Evolutionary conservation across 1,284 basidiomycete species (phyloP).

Genomic region (Ceratobasidium papillatum): DNA sequence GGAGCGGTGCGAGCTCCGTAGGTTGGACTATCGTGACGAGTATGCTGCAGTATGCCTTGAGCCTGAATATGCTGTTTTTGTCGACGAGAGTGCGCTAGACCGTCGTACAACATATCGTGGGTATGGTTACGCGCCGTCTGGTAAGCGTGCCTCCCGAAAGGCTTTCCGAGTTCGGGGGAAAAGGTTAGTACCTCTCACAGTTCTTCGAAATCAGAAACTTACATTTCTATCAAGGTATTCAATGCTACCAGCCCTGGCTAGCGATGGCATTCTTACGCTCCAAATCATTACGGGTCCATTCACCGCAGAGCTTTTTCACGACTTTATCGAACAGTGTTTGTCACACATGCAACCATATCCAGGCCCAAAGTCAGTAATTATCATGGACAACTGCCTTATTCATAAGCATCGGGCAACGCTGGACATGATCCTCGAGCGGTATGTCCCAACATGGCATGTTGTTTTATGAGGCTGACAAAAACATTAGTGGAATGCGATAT

Average conservation of each 20-base stretch:
- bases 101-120: constrained; percentile 31
- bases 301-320: constrained; percentile 45
- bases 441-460: constrained; percentile 29
- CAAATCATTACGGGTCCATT: constrained; percentile 50
- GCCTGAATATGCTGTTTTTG: constrained; percentile 8
- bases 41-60: neutral
- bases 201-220: neutral
- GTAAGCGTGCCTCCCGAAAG: constrained; percentile 22
- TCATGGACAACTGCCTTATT: constrained; percentile 54
- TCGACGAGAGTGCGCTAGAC: constrained; percentile 19
- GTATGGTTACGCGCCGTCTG: constrained; percentile 39
- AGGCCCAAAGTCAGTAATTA: constrained; percentile 50
- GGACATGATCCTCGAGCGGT: constrained; percentile 52
- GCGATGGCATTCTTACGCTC: constrained; percentile 49
- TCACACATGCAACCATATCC: constrained; percentile 54
- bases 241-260: constrained; percentile 50
- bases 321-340: constrained; percentile 51
- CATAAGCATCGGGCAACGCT: constrained; percentile 50
- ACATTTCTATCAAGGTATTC: constrained; percentile 47
- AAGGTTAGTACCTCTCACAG: constrained; percentile 35
- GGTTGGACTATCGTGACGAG: neutral
- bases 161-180: constrained; percentile 42
- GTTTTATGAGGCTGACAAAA: neutral
- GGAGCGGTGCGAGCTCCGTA: neutral
- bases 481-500: constrained; percentile 48